A percentile compares a stretch with the other conserved stretches of the same genome.
Conservation (phyloP, 2,329 filamentous ascomycete species). For the Apiospora hydei region DNA sequence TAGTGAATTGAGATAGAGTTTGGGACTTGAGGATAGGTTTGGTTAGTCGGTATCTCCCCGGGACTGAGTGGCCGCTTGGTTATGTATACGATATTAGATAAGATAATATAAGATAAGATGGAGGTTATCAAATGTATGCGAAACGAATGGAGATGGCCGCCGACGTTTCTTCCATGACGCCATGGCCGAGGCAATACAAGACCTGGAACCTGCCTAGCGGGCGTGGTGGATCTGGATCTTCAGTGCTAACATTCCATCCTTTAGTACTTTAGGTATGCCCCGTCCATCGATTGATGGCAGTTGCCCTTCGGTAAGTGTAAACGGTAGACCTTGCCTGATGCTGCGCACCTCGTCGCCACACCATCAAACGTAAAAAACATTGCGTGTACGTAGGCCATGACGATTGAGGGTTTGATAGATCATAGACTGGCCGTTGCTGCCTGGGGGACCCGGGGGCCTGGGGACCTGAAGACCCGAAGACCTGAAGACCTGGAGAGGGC, state of each 20-base stretch:
- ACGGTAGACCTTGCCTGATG: slow-evolving; percentile 6
- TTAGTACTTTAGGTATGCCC: neutral
- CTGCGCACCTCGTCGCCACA: neutral
- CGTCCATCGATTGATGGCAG: neutral
- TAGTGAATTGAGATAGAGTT: neutral
- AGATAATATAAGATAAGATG: neutral
- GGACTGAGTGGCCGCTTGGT: neutral
- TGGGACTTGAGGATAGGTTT: neutral
- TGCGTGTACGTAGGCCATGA: slow-evolving; percentile 6
- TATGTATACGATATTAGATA: neutral
- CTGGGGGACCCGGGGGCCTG: no score
- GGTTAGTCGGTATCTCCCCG: neutral
- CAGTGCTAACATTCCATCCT: no score
- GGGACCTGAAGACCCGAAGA: no score
- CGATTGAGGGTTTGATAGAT: neutral
- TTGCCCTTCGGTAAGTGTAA: slow-evolving; percentile 8
- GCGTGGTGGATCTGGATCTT: neutral
- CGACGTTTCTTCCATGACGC: slow-evolving; percentile 14
- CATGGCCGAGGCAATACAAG: neutral
- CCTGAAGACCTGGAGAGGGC: neutral
- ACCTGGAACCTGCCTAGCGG: neutral
- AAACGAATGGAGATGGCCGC: neutral
- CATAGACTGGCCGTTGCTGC: neutral
- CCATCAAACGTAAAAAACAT: slow-evolving; percentile 5
- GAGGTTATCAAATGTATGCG: neutral